Base-by-base conservation (phyloP, 345 rosid species). In the Eucalyptus pumila region DNA sequence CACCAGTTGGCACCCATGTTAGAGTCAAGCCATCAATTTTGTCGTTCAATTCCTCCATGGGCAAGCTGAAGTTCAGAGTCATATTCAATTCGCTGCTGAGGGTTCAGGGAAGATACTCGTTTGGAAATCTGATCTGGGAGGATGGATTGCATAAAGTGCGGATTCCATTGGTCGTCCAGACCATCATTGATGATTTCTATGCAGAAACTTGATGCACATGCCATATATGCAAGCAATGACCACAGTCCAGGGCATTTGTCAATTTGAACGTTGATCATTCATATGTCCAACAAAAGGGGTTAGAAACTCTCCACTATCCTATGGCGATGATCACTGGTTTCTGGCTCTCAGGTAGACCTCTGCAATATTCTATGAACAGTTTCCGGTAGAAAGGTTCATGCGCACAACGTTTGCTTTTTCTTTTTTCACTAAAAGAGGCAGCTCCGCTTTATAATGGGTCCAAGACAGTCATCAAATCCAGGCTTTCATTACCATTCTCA, bases 61-160 rank as follows among this genome's bases (percentile, higher is more conserved):
- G 90, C 89, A 93, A 90, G 92, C 90, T 87, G 83, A 92, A 92
- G 88, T 94, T 94, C 81, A 92, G 89, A 88, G 94, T 93, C 42
- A 92, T 87, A 8, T 89, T 95, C 44, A 14, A 86, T n/a, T 90
- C 95, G 15, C 90, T 54, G 76, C 76, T 91, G 40, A 88, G 88
- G 90, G 90, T 95, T 88, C 92, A 94, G 81, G 96, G 95, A 88
- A 93, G 95, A 86, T 95, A 95, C 90, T 90, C 94, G 2, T 94
- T 95, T 8, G 95, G 95, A 86, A 60, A 91, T 65, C 88, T 95
- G 87, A 88, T 90, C 37, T 95, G 95, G 95, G 94, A 93, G 83
- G 92, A 95, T 87, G 94, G 93, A 14, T 42, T 85, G 47, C 95
- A 94, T 87, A 90, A 69, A 14, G 96, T 95, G 58, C 94, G 91